Evolutionary conservation across 768 basidiomycete species (phyloP).

Genomic region (Chiua virens): DNA sequence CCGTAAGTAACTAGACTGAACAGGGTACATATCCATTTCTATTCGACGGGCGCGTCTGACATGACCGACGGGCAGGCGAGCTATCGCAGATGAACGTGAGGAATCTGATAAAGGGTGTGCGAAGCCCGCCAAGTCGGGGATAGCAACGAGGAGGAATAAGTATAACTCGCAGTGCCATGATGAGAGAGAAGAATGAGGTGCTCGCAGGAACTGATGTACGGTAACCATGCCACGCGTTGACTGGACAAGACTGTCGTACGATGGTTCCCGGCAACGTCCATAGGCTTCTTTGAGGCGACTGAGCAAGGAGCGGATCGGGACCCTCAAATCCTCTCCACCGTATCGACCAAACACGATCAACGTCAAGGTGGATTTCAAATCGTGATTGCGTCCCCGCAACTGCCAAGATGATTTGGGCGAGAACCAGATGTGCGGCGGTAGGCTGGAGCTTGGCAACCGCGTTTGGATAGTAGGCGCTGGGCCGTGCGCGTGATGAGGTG

Average conservation of each 20-base stretch:
- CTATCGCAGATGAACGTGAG: constrained; percentile 22
- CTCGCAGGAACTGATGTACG: no score
- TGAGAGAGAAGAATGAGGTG: constrained; percentile 16
- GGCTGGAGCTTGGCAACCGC: constrained; percentile 22
- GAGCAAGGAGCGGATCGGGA: constrained; percentile 10
- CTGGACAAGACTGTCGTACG: no score
- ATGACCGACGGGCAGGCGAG: constrained; percentile 13
- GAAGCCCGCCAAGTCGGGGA: constrained; percentile 17
- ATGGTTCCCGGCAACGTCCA: no score
- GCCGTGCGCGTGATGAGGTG: background rate
- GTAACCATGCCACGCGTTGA: no score
- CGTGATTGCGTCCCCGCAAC: constrained; percentile 14
- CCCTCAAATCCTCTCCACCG: constrained; percentile 7
- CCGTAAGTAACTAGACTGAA: constrained; percentile 3
- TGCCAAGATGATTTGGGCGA: constrained; percentile 18
- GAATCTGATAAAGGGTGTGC: constrained; percentile 14
- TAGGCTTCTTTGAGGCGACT: constrained; percentile 5
- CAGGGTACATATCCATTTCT: background rate
- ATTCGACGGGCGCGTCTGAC: constrained; percentile 9
- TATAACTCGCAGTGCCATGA: constrained; percentile 19
- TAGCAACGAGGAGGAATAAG: constrained; percentile 22
- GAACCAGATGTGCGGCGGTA: constrained; percentile 18
- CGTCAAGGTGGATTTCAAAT: constrained; percentile 19
- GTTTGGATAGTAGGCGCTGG: constrained; percentile 13
- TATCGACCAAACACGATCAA: constrained; percentile 7